Evolutionary conservation across 345 rosid species (phyloP).

Genomic region (Mercurialis annua): DNA sequence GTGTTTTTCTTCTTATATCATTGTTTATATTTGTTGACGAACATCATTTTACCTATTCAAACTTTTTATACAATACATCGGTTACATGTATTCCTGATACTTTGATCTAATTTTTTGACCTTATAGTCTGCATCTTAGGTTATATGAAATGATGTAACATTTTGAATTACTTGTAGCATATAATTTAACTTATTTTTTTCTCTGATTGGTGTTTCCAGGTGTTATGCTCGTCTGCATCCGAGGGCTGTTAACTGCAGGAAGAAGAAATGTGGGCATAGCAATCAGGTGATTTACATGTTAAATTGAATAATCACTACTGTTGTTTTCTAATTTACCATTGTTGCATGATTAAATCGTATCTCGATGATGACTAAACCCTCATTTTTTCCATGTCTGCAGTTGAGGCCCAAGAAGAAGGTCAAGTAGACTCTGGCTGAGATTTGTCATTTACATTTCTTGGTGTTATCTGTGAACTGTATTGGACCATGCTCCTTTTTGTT

Average conservation of each 20-base stretch:
- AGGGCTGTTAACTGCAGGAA: conserved; percentile 98
- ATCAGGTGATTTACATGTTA: conserved; percentile 50
- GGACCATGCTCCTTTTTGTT: neutral
- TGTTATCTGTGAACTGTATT: neutral
- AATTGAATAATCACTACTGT: neutral
- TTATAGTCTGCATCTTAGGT: neutral
- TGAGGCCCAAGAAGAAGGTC: conserved; percentile 90
- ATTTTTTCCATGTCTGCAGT: conserved; percentile 37
- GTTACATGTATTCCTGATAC: too few species aligned
- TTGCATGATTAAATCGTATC: neutral
- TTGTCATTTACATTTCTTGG: neutral
- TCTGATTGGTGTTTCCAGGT: conserved; percentile 37
- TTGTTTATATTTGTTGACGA: too few species aligned
- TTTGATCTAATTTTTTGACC: neutral
- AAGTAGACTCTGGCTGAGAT: conserved; percentile 14
- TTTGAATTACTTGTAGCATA: neutral
- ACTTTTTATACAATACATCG: too few species aligned
- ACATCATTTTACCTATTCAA: too few species aligned
- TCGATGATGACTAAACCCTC: neutral
- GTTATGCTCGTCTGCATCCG: conserved; percentile 94
- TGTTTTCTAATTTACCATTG: neutral
- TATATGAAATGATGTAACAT: neutral
- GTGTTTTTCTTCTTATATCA: too few species aligned
- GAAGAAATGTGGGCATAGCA: conserved; percentile 99
- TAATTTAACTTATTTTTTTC: neutral